A percentile compares a stretch with the other conserved stretches of the same genome.
Evolutionary conservation across 768 basidiomycete species (phyloP).

Genomic region (Sporobolomyces pararoseus): DNA sequence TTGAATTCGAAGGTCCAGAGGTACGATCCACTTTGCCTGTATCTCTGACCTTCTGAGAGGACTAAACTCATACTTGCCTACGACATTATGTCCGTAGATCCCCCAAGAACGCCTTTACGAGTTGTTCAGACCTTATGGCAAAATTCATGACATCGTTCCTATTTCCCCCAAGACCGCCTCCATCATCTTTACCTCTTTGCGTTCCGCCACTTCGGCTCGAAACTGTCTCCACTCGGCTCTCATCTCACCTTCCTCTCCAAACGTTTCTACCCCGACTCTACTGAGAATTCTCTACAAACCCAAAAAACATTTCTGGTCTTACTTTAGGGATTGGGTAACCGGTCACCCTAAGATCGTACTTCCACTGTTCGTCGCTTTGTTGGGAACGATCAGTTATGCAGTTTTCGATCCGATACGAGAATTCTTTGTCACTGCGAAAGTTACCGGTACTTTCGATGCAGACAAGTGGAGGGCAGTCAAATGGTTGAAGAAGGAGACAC

Average conservation of each 20-base stretch:
- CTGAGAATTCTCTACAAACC: constrained; percentile 44
- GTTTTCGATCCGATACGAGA: constrained; percentile 89
- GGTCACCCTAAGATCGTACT: constrained; percentile 80
- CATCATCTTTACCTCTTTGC: constrained; percentile 61
- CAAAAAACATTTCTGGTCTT: constrained; percentile 57
- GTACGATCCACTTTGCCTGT: constrained; percentile 51
- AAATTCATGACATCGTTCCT: constrained; percentile 63
- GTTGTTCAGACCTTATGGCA: constrained; percentile 71
- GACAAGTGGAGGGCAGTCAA: constrained; percentile 70
- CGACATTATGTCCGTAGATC: too few species aligned
- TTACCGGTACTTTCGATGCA: constrained; percentile 74
- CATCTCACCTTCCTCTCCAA: background rate
- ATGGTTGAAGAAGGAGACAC: constrained; percentile 65
- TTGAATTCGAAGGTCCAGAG: constrained; percentile 87
- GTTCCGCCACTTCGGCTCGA: constrained; percentile 72
- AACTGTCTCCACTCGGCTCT: constrained; percentile 66
- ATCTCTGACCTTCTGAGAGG: too few species aligned
- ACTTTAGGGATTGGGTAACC: constrained; percentile 73
- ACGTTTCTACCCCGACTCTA: constrained; percentile 20
- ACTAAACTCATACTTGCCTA: too few species aligned
- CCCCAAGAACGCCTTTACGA: constrained; percentile 59
- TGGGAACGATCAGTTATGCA: constrained; percentile 89
- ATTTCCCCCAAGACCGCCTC: constrained; percentile 63
- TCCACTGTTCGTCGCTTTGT: constrained; percentile 73
- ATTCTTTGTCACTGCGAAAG: constrained; percentile 73